Evolutionary conservation across 192 early-diverging fungal species (phyloP).

Genomic region (Gamsiella multidivaricata): DNA sequence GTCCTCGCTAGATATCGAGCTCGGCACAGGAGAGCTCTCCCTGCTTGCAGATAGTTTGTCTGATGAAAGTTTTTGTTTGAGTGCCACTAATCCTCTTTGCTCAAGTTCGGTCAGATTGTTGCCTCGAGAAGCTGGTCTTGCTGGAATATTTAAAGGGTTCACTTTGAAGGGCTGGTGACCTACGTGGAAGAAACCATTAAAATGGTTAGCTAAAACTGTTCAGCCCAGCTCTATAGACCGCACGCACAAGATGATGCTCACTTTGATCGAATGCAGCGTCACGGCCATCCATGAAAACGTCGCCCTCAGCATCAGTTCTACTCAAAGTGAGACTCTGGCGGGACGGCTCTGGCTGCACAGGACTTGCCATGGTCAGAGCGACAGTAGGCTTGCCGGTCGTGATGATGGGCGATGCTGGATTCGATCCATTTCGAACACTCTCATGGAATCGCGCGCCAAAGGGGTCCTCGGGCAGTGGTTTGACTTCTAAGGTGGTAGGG

Average conservation of each 20-base stretch:
- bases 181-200: not conserved
- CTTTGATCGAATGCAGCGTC: not conserved
- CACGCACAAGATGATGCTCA: not conserved
- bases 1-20: not conserved
- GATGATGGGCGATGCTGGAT: conserved; percentile 11
- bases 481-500: conserved; percentile 13
- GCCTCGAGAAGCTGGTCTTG: conserved; percentile 8
- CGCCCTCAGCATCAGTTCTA: not conserved
- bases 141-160: conserved; percentile 18
- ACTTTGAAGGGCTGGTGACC: conserved; percentile 26
- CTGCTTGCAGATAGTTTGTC: conserved; percentile 13
- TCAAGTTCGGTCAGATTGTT: conserved; percentile 22
- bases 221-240: not conserved
- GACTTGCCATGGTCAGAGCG: conserved; percentile 1
- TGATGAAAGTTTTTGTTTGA: conserved; percentile 29
- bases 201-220: not conserved
- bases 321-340: not conserved
- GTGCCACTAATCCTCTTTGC: conserved; percentile 15
- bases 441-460: not conserved
- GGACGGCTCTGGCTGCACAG: conserved; percentile 1
- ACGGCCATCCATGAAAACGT: conserved; percentile 5
- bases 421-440: conserved; percentile 1
- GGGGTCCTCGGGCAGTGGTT: conserved; percentile 3
- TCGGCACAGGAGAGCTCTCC: conserved; percentile 31
- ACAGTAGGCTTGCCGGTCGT: conserved; percentile 6